Conservation (phyloP, 768 basidiomycete genomes). For the Lactifluus rugatus region DNA sequence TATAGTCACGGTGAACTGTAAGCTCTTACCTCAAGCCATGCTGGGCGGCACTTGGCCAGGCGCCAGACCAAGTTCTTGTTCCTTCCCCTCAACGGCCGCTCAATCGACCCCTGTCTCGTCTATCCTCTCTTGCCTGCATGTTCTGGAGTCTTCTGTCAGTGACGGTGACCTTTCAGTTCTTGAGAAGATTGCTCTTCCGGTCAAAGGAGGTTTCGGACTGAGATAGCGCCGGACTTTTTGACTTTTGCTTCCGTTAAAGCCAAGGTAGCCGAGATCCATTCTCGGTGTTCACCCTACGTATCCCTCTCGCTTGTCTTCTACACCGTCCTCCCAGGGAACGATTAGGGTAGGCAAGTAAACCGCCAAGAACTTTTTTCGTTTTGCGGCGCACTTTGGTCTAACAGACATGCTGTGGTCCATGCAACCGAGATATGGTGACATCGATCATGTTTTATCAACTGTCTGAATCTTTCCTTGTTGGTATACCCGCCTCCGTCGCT, state of each 20-base stretch:
- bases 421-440: neutral
- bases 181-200: neutral
- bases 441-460: neutral
- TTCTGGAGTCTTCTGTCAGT: neutral
- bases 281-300: neutral
- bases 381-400: neutral
- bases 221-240: neutral
- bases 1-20: neutral
- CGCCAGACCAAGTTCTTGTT: constrained; percentile 3
- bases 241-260: constrained; percentile 8
- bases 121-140: neutral
- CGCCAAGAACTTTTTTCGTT: neutral
- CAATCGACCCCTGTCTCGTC: neutral
- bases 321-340: neutral
- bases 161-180: neutral
- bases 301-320: neutral
- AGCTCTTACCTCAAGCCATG: neutral
- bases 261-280: constrained; percentile 15
- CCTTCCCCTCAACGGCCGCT: neutral
- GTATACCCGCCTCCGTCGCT: neutral
- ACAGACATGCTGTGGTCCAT: neutral
- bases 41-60: neutral
- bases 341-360: neutral
- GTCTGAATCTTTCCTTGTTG: neutral
- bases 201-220: neutral